A percentile compares a stretch with the other conserved stretches of the same genome.
phyloP scores from a whole-genome alignment of 2,329 filamentous ascomycete genomes.

The Scedosporium aurantiacum region DNA sequence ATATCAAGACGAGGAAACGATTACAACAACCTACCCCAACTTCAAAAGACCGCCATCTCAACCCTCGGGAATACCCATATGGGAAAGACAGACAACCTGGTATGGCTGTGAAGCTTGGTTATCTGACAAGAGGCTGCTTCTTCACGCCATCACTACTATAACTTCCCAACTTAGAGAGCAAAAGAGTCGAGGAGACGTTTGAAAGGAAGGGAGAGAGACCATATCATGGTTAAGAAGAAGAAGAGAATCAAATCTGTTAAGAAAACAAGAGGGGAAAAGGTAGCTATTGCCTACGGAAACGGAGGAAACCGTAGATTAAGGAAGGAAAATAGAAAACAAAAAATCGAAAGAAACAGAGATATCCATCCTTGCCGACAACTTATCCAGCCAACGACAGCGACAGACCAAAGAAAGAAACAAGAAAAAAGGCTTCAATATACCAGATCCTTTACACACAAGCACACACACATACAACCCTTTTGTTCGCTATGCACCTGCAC shows the following conservation, averaged over 20 bases:
- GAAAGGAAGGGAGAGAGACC: too few relatives aligned
- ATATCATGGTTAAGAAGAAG: constrained; percentile 3
- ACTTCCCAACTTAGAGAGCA: too few relatives aligned
- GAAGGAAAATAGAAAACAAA: constrained; percentile 1
- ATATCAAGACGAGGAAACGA: too few relatives aligned
- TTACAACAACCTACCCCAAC: too few relatives aligned
- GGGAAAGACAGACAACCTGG: too few relatives aligned
- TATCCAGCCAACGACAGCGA: not conserved
- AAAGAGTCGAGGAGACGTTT: too few relatives aligned
- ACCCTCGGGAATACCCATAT: too few relatives aligned
- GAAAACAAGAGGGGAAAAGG: constrained; percentile 6
- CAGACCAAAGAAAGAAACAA: constrained; percentile 2
- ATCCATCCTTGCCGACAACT: not conserved
- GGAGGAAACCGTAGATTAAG: not conserved
- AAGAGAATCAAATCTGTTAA: constrained; percentile 11
- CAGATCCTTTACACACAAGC: constrained; percentile 4
- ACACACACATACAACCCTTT: constrained; percentile 5
- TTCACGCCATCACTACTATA: too few relatives aligned
- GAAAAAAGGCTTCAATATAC: constrained; percentile 4
- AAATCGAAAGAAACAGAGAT: not conserved
- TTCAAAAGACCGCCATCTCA: too few relatives aligned
- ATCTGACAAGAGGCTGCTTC: too few relatives aligned
- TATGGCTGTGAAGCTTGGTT: too few relatives aligned
- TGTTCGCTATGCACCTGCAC: constrained; percentile 8
- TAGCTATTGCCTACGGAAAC: not conserved